Evolutionary conservation across 75 land plant genomes (phyloP).

Genomic region (Cunninghamia lanceolata): DNA sequence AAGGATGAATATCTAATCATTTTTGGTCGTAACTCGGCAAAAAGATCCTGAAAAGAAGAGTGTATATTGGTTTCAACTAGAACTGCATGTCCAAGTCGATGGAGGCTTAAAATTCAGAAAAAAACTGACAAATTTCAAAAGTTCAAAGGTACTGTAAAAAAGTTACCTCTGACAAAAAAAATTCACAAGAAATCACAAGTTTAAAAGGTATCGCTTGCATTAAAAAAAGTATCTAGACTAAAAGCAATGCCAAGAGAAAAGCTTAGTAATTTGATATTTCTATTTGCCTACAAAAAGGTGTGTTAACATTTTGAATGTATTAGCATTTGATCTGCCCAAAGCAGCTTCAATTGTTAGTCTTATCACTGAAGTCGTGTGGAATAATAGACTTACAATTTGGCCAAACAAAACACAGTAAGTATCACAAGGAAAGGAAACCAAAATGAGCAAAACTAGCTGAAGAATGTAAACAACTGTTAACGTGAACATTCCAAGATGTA

Average conservation of each 20-base stretch:
- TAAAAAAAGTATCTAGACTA: not conserved
- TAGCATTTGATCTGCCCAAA: not conserved
- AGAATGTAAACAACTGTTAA: not conserved
- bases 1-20: constrained; percentile 83
- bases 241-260: not conserved
- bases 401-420: not conserved
- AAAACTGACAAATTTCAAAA: not conserved
- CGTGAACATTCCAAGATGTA: not conserved
- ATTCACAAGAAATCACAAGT: not conserved
- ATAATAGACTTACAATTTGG: not conserved
- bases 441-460: not conserved
- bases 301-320: not conserved
- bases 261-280: not conserved
- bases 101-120: not conserved
- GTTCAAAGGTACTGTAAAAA: not conserved
- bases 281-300: not conserved
- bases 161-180: not conserved
- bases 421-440: not conserved
- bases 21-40: constrained; percentile 91
- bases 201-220: not conserved
- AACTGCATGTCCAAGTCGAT: not conserved
- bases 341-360: not conserved
- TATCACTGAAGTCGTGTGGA: not conserved
- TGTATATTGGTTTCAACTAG: not conserved
- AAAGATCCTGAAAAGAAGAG: constrained; percentile 72